These are phyloP conservation scores for Pestalotiopsis sp. DNA, from an alignment of 2,329 filamentous ascomycete species.

Conservation along the genomic window DNA sequence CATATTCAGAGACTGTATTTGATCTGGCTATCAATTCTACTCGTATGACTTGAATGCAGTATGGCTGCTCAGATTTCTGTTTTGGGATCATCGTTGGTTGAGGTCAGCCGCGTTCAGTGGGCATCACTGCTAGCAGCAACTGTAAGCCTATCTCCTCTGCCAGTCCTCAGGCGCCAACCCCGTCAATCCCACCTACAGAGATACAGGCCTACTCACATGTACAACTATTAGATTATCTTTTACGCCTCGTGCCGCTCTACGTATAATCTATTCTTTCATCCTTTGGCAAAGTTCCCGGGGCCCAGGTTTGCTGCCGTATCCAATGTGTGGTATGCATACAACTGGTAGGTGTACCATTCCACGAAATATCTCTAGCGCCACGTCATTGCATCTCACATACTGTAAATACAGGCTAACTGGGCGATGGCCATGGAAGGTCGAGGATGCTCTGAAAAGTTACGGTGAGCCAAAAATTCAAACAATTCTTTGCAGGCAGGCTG, in stretches of 20 bases:
- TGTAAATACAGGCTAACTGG: background rate
- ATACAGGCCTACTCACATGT: background rate
- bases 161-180: background rate
- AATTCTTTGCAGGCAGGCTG: background rate
- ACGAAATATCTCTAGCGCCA: background rate
- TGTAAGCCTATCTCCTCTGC: background rate
- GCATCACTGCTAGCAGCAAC: background rate
- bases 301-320: background rate
- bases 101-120: background rate
- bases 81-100: background rate
- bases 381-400: background rate
- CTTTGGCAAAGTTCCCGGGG: background rate
- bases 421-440: slow-evolving; percentile 17
- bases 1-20: background rate
- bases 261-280: background rate
- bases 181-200: no score
- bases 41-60: background rate
- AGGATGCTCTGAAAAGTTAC: slow-evolving; percentile 16
- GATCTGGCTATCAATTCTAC: background rate
- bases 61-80: background rate
- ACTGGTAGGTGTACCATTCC: background rate
- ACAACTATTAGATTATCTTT: background rate
- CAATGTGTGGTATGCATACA: background rate
- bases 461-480: background rate
- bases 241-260: background rate